These are phyloP conservation scores for Trichoderma semiorbis DNA, from an alignment of 2,329 filamentous ascomycete species.

Conservation along the genomic window DNA sequence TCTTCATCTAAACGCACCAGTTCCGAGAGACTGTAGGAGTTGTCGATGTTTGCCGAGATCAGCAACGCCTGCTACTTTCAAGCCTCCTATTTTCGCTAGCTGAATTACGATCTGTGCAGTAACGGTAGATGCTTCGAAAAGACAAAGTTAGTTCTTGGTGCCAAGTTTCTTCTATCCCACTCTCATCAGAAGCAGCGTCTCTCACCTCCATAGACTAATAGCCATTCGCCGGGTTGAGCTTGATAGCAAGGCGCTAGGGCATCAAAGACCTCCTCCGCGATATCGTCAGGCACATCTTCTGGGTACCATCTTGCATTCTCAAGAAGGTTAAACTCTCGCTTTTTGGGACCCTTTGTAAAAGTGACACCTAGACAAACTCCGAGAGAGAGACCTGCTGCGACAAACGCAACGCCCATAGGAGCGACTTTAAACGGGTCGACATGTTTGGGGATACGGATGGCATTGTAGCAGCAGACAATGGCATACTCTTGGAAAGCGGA, in stretches of 20 bases:
- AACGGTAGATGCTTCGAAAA: slow-evolving; percentile 6
- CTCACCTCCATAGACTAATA: slow-evolving; percentile 12
- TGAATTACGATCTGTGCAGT: slow-evolving; percentile 5
- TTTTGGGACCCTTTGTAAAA: slow-evolving; percentile 1
- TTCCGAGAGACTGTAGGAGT: not conserved
- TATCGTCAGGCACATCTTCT: slow-evolving; percentile 15
- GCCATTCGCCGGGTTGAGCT: slow-evolving; percentile 16
- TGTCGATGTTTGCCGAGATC: not conserved
- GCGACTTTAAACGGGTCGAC: slow-evolving; percentile 14
- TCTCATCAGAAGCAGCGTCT: not conserved
- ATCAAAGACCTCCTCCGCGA: slow-evolving; percentile 7
- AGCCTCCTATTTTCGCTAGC: slow-evolving; percentile 7
- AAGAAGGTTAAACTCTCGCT: slow-evolving; percentile 11
- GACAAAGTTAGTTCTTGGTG: not conserved
- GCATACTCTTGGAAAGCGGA: slow-evolving; percentile 14
- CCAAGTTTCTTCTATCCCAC: not conserved
- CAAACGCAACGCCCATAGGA: slow-evolving; percentile 8
- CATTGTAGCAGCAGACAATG: slow-evolving; percentile 16
- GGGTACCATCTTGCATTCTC: slow-evolving; percentile 2
- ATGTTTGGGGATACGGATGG: slow-evolving; percentile 14
- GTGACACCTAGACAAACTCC: slow-evolving; percentile 8
- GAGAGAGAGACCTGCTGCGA: slow-evolving; percentile 8
- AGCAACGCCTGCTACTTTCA: slow-evolving; percentile 8
- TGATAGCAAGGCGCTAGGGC: slow-evolving; percentile 8
- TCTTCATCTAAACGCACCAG: not conserved